Percentiles rank a stretch among this genome's conserved stretches.
phyloP scores from a whole-genome alignment of 2,329 filamentous ascomycete genomes.

The Orbilia javanica region DNA sequence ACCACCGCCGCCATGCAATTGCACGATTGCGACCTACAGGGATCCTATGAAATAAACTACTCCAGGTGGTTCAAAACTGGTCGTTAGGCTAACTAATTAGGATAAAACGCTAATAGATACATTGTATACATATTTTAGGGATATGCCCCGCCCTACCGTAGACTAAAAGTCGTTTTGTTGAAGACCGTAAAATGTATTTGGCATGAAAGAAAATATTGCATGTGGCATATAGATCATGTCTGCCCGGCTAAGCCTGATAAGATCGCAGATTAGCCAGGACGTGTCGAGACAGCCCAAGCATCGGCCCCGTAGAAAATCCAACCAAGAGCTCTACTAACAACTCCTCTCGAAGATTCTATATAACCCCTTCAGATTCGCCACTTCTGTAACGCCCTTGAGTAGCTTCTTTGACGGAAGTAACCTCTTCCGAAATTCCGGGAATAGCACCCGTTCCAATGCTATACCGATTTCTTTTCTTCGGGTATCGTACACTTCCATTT shows the following conservation, averaged over 20 bases:
- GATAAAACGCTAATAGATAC: too few relatives aligned
- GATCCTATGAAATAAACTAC: too few relatives aligned
- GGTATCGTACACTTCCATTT: slow-evolving; percentile 64
- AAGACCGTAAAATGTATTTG: not conserved
- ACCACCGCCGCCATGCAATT: not conserved
- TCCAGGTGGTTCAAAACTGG: too few relatives aligned
- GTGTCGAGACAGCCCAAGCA: not conserved
- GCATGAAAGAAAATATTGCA: not conserved
- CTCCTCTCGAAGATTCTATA: slow-evolving; percentile 97
- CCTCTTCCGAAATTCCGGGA: slow-evolving; percentile 86
- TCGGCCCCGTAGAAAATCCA: slow-evolving; percentile 6
- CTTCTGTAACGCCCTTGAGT: slow-evolving; percentile 82
- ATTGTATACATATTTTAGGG: not conserved
- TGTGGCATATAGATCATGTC: not conserved
- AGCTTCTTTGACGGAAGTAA: slow-evolving; percentile 84
- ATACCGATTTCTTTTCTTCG: slow-evolving; percentile 78
- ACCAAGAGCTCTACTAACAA: slow-evolving; percentile 66
- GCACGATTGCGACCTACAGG: not conserved
- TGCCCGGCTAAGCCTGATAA: not conserved
- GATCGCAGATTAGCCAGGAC: not conserved
- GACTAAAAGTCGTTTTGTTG: not conserved
- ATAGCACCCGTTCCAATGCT: slow-evolving; percentile 85
- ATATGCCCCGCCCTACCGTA: not conserved
- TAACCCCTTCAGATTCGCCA: slow-evolving; percentile 90
- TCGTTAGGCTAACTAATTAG: too few relatives aligned